phyloP scores from a whole-genome alignment of 2,329 filamentous ascomycete species.

The Nigrospora osmanthi region DNA sequence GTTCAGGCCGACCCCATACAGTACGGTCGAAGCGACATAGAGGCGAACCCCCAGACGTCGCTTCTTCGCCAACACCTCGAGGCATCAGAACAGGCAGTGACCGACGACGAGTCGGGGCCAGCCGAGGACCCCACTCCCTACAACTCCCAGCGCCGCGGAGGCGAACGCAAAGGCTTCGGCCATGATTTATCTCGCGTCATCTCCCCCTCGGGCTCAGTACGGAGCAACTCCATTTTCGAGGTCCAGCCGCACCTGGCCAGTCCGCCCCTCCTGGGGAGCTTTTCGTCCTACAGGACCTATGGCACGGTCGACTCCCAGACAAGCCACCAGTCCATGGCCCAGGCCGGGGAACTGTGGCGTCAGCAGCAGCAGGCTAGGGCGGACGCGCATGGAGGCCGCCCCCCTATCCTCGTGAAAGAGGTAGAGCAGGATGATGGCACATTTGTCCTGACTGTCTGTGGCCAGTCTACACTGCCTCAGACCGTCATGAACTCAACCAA shows the following conservation, averaged over 20 bases:
- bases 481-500: conserved; percentile 97
- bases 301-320: conserved; percentile 40
- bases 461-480: conserved; percentile 91
- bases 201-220: conserved; percentile 21
- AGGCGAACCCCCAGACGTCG: conserved; percentile 28
- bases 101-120: conserved; percentile 17
- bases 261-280: conserved; percentile 65
- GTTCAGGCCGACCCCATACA: conserved; percentile 28
- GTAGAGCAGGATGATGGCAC: conserved; percentile 76
- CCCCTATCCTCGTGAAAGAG: conserved; percentile 80
- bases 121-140: conserved; percentile 7
- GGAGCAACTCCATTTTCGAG: conserved; percentile 43
- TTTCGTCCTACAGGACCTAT: conserved; percentile 49
- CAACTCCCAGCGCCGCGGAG: conserved; percentile 6
- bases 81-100: conserved; percentile 19
- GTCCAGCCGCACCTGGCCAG: conserved; percentile 55
- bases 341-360: conserved; percentile 43
- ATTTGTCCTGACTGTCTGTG: conserved; percentile 75
- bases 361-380: conserved; percentile 42
- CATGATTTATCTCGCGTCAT: conserved; percentile 27
- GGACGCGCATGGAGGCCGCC: conserved; percentile 49
- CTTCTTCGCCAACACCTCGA: conserved; percentile 47
- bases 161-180: conserved; percentile 39
- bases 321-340: conserved; percentile 38
- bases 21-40: conserved; percentile 32